Evolutionary conservation across 192 early-diverging fungal genomes (phyloP).

Genomic region (Phlyctochytrium planicorne): DNA sequence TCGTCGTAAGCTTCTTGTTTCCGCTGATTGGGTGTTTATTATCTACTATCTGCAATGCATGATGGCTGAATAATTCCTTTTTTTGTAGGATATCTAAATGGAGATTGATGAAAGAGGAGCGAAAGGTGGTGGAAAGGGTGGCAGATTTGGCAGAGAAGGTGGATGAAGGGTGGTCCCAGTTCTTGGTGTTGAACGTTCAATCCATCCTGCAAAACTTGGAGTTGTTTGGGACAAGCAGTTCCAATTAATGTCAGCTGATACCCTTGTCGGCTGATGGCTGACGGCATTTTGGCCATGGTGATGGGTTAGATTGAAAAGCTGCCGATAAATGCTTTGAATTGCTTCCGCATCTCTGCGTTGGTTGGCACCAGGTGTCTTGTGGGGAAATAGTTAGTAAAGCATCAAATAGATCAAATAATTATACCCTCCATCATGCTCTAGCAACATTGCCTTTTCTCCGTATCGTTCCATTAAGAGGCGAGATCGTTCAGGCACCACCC

Average conservation of each 20-base stretch:
- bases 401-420: background rate
- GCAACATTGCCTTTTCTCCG: slow-evolving; percentile 13
- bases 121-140: no score
- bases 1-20: background rate
- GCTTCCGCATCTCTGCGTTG: slow-evolving; percentile 24
- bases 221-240: no score
- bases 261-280: background rate
- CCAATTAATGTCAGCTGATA: no score
- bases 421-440: slow-evolving; percentile 27
- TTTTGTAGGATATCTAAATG: no score
- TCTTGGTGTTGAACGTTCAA: background rate
- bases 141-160: no score
- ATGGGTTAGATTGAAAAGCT: slow-evolving; percentile 6
- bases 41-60: background rate
- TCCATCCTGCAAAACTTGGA: slow-evolving; percentile 2
- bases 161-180: background rate
- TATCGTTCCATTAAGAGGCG: slow-evolving; percentile 19
- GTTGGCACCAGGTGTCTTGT: slow-evolving; percentile 41
- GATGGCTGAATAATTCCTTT: background rate
- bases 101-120: no score
- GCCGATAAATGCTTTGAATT: slow-evolving; percentile 32
- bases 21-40: no score
- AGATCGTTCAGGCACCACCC: slow-evolving; percentile 26
- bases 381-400: background rate
- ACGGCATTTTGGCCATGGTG: slow-evolving; percentile 6